Conservation (phyloP, 768 basidiomycete genomes). For the Glaciozyma martinii region DNA sequence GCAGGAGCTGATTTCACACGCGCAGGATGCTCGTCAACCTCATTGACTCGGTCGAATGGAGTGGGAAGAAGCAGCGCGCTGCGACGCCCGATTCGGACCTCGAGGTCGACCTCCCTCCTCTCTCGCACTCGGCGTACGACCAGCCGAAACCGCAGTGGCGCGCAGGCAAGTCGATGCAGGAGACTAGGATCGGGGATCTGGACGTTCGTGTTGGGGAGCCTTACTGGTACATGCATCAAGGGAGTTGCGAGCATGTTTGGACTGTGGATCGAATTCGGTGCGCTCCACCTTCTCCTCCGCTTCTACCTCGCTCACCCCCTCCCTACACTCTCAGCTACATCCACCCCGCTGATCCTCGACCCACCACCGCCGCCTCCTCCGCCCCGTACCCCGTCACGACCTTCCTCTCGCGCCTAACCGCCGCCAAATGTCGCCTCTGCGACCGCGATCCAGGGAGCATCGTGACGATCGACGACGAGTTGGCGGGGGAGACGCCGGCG, state of each 20-base stretch:
- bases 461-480: conserved; percentile 1
- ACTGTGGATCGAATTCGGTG: background rate
- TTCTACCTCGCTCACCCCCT: background rate
- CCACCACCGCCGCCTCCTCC: background rate
- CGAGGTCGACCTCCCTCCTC: background rate
- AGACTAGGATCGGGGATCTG: background rate
- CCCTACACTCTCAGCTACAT: background rate
- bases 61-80: background rate
- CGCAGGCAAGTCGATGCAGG: background rate
- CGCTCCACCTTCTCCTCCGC: background rate
- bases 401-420: background rate
- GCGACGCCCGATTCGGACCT: background rate
- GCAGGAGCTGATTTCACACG: background rate
- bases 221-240: conserved; percentile 7
- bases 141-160: background rate
- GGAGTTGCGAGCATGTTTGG: conserved; percentile 4
- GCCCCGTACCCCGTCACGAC: conserved; percentile 4
- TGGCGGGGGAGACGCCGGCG: conserved; percentile 2
- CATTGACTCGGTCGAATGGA: background rate
- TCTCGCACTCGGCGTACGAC: background rate
- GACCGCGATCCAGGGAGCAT: background rate
- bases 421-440: conserved; percentile 2
- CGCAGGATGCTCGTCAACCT: background rate
- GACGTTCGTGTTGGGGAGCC: background rate
- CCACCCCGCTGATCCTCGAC: background rate